Evolutionary conservation across 2,329 filamentous ascomycete genomes (phyloP), one percentile per base, ranked within the genome.

Genomic region (Metarhizium guizhouense): DNA sequence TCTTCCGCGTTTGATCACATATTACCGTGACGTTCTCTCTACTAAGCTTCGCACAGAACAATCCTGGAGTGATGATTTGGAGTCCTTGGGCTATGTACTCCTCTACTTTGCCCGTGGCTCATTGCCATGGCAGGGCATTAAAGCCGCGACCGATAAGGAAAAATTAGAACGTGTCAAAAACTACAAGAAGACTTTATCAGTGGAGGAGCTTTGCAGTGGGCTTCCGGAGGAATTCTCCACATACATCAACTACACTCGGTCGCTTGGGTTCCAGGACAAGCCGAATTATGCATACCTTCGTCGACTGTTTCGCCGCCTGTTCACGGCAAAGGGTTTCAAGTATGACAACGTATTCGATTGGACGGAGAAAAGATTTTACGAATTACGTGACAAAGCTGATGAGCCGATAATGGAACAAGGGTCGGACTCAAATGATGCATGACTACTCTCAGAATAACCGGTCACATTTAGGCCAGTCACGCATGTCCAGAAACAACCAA

Each of bases 331-430:
- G 67, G 85, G 85, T 52, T 88, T 88, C 78, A 83, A 87, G 72
- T 87, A 88, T 70, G 86, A 90, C 73, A 87, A 89, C 64, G 84
- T 89, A 59, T 89, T 88, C 66, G 86, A 90, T 74, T 89, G 86
- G 86, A 89, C 86, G 5, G 61, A 64, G 57, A 66, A 62, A 53
- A 48, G 43, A 20, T 63, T 60, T 50, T 8, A 57, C 29, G 62
- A 64, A 54, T 38, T 50, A 8, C 47, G 38, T 16, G 38, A n/a
- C 8, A 16, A 13, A 16, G 38, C 38, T 16, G 11, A 11, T 3
- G 14, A 40, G 11, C 38, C 13, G 38, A 16, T 14, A 16, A 40
- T 13, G 38, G 38, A 16, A 40, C 11, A 40, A 40, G 11, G 13
- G 1, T 16, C 11, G 5, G 38, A 40, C 14, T 40, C 38, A 40